These are phyloP conservation scores for Arctium lappa DNA, from an alignment of 129 eudicot species.

Conservation along the genomic window DNA sequence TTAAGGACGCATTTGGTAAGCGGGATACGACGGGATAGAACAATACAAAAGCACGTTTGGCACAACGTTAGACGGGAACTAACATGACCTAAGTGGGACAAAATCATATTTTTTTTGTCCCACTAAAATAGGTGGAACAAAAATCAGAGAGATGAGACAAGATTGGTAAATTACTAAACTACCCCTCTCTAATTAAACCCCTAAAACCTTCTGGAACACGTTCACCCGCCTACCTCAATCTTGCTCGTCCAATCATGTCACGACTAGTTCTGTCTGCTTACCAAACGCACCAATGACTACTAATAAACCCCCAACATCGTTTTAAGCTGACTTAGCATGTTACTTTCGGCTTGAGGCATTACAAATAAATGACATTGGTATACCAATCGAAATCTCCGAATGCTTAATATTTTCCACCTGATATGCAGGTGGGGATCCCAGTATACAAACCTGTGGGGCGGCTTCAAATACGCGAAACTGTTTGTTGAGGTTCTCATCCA, in stretches of 20 bases:
- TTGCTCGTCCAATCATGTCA: not conserved
- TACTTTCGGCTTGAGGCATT: not conserved
- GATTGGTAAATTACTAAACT: not conserved
- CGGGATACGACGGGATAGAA: too few relatives aligned
- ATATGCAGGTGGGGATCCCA: not conserved
- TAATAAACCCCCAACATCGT: not conserved
- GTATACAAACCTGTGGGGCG: conserved; percentile 70
- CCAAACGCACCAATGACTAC: not conserved
- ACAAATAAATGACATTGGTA: not conserved
- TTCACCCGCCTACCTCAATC: not conserved
- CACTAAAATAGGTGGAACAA: not conserved
- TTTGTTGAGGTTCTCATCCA: conserved; percentile 81
- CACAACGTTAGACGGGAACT: too few relatives aligned
- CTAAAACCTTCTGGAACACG: not conserved
- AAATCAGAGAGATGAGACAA: not conserved
- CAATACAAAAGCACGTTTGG: too few relatives aligned
- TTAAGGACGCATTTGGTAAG: too few relatives aligned
- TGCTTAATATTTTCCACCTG: not conserved
- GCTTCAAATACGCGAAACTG: conserved; percentile 86
- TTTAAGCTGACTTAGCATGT: not conserved
- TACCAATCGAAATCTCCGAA: conserved; percentile 6
- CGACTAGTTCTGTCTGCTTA: not conserved
- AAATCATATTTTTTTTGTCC: too few relatives aligned
- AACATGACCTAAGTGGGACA: not conserved
- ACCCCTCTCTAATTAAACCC: not conserved